Conservation (phyloP, 495 filamentous ascomycete genomes). For the Amphirosellinia nigrospora region DNA sequence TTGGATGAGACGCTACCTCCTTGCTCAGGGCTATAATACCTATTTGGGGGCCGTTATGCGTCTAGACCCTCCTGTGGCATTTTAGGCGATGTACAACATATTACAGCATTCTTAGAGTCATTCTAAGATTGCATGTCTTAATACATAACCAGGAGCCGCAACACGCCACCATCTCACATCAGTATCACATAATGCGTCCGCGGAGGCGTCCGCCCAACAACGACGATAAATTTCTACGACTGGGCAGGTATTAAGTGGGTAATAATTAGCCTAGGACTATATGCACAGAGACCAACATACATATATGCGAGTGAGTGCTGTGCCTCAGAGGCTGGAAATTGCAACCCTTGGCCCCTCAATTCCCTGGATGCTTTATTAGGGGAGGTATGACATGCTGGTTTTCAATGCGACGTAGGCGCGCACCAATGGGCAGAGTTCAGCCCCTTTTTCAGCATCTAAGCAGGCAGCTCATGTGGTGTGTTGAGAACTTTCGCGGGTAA, state of each 20-base stretch:
- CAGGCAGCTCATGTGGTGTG: neutral
- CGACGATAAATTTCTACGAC: neutral
- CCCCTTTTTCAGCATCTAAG: neutral
- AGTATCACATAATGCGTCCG: neutral
- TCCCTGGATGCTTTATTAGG: neutral
- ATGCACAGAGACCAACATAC: constrained; percentile 4
- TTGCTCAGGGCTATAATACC: neutral
- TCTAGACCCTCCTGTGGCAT: neutral
- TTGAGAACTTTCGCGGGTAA: neutral
- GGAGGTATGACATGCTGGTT: neutral
- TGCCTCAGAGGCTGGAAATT: constrained; percentile 2
- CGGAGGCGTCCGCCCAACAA: neutral
- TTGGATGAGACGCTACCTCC: neutral
- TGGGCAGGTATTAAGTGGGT: neutral
- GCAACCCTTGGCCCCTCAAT: neutral
- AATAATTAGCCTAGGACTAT: neutral
- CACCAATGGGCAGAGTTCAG: neutral
- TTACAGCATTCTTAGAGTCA: neutral
- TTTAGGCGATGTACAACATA: neutral
- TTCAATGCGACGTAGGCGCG: neutral
- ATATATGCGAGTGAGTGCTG: neutral
- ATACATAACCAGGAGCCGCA: neutral
- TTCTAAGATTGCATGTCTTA: neutral
- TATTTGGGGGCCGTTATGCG: neutral
- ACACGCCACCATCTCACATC: neutral